phyloP scores from a whole-genome alignment of 106 monocot genomes.

The Acorus calamus region DNA sequence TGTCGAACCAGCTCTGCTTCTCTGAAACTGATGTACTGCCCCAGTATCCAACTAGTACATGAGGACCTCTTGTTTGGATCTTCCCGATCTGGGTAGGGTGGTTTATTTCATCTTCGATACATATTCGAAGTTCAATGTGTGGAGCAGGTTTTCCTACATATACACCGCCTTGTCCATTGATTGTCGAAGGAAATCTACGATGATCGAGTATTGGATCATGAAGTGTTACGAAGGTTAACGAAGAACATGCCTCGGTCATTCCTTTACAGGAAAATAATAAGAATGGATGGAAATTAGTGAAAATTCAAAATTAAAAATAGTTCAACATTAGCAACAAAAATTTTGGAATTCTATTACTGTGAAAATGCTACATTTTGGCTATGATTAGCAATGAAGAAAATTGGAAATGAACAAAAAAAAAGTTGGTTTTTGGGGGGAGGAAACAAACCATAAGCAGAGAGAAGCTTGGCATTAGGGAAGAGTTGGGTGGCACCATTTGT shows the following conservation, averaged over 20 bases:
- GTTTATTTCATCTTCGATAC: slow-evolving; percentile 1
- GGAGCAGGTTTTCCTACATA: slow-evolving; percentile 73
- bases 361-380: no score
- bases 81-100: slow-evolving; percentile 26
- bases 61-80: slow-evolving; percentile 77
- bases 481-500: slow-evolving; percentile 24
- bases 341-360: no score
- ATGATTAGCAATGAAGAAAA: not conserved
- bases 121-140: slow-evolving; percentile 66
- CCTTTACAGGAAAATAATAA: slow-evolving; percentile 23
- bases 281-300: not conserved
- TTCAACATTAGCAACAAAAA: no score
- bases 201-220: slow-evolving; percentile 24
- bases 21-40: slow-evolving; percentile 3
- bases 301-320: not conserved
- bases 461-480: slow-evolving; percentile 63
- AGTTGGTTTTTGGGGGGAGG: not conserved
- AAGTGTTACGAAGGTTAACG: slow-evolving; percentile 67
- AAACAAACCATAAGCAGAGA: slow-evolving; percentile 80
- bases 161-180: slow-evolving; percentile 21
- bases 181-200: slow-evolving; percentile 3
- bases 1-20: slow-evolving; percentile 58
- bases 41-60: slow-evolving; percentile 88
- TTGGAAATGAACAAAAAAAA: not conserved
- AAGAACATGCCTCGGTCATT: slow-evolving; percentile 90